Conservation (phyloP, 208 protist species). For the Acanthamoeba royreba region DNA sequence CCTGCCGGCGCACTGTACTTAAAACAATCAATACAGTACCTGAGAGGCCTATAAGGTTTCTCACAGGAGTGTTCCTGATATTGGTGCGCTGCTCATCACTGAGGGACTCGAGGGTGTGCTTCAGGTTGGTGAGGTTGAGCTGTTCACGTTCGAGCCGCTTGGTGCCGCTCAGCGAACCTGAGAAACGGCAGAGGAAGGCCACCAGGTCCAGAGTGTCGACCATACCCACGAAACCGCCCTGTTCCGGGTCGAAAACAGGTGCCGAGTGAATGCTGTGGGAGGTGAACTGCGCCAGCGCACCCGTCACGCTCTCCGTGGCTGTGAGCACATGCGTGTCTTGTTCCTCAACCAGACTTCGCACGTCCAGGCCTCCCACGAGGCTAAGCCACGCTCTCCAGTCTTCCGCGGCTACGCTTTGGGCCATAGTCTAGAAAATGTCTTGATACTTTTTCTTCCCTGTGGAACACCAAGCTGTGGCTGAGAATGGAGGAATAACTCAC, state of each 20-base stretch:
- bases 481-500: not conserved
- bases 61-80: not conserved
- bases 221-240: not conserved
- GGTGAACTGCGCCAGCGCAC: not conserved
- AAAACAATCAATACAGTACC: not conserved
- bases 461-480: not conserved
- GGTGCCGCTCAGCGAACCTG: not conserved
- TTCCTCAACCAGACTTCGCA: not conserved
- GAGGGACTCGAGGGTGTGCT: not conserved
- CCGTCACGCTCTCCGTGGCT: not conserved
- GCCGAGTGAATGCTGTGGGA: not conserved
- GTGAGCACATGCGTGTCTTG: not conserved
- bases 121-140: not conserved
- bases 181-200: slow-evolving; percentile 1
- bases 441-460: not conserved
- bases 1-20: not conserved
- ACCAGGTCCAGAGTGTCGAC: not conserved
- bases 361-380: not conserved
- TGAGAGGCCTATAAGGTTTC: not conserved
- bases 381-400: not conserved
- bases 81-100: not conserved
- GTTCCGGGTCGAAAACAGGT: not conserved
- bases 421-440: not conserved
- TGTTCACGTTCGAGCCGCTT: not conserved
- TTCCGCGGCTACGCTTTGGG: not conserved